These are phyloP conservation scores for Coemansia sp. DNA, from an alignment of 192 early-diverging fungal species.

Conservation along the genomic window DNA sequence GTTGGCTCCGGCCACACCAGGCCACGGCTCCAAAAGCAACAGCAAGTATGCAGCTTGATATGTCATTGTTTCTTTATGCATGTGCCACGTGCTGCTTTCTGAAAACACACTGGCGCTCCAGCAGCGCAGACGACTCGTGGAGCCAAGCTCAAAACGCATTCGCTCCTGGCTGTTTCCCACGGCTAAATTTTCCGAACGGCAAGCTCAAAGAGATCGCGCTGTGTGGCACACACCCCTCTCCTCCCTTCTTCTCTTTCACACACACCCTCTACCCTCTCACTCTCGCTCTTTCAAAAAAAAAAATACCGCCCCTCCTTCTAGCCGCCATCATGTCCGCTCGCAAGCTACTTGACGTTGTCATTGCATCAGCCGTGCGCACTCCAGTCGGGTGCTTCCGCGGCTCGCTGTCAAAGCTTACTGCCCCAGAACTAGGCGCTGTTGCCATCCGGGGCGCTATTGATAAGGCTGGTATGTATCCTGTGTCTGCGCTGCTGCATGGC, in stretches of 20 bases:
- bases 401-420: constrained; percentile 78
- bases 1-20: too few species aligned
- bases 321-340: constrained; percentile 34
- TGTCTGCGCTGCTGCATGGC: not conserved
- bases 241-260: not conserved
- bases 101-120: too few species aligned
- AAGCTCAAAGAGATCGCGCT: too few species aligned
- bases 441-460: constrained; percentile 86
- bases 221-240: too few species aligned
- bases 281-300: not conserved
- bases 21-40: too few species aligned
- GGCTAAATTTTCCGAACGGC: too few species aligned
- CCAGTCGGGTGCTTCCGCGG: constrained; percentile 93
- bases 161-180: too few species aligned
- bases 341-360: constrained; percentile 50
- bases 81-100: too few species aligned
- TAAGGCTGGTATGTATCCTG: constrained; percentile 64
- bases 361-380: constrained; percentile 73
- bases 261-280: not conserved
- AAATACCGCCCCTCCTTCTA: not conserved
- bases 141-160: too few species aligned
- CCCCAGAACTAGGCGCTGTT: constrained; percentile 82
- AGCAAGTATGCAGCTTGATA: too few species aligned
- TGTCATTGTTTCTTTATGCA: too few species aligned
- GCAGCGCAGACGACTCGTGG: too few species aligned